A percentile compares a stretch with the other conserved stretches of the same genome.
Conservation (phyloP, 257 asterid genomes). For the Solanum pinnatisectum region DNA sequence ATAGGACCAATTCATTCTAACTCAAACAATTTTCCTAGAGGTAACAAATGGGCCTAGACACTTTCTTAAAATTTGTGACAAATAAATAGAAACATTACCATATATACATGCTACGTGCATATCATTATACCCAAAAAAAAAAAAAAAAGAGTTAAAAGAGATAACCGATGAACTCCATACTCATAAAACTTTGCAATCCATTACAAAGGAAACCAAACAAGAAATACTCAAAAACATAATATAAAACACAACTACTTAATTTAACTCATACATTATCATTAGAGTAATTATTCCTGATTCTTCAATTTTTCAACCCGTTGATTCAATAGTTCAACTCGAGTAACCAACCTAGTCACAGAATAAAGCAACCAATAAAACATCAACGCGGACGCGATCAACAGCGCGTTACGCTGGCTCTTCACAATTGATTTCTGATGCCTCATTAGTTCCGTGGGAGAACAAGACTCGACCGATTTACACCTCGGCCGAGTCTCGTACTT, state of each 20-base stretch:
- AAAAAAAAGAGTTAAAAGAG: too few species aligned
- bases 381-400: conserved; percentile 35
- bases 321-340: conserved; percentile 24
- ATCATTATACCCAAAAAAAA: too few species aligned
- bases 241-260: neutral
- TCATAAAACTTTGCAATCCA: neutral
- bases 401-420: conserved; percentile 42
- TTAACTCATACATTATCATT: neutral
- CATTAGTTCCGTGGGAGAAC: conserved; percentile 25
- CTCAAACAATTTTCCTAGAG: too few species aligned
- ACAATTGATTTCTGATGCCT: conserved; percentile 39
- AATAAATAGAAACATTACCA: too few species aligned
- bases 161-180: neutral
- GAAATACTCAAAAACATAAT: neutral
- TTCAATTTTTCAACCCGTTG: conserved; percentile 23
- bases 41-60: too few species aligned
- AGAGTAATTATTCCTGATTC: neutral
- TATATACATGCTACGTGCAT: too few species aligned
- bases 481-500: conserved; percentile 41
- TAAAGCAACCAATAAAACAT: conserved; percentile 44
- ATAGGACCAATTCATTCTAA: too few species aligned
- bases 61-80: too few species aligned
- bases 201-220: neutral
- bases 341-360: conserved; percentile 34
- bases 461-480: conserved; percentile 18